Base-by-base conservation (phyloP, 371 early-diverging fungal species). In the Apophysomyces trapeziformis region DNA sequence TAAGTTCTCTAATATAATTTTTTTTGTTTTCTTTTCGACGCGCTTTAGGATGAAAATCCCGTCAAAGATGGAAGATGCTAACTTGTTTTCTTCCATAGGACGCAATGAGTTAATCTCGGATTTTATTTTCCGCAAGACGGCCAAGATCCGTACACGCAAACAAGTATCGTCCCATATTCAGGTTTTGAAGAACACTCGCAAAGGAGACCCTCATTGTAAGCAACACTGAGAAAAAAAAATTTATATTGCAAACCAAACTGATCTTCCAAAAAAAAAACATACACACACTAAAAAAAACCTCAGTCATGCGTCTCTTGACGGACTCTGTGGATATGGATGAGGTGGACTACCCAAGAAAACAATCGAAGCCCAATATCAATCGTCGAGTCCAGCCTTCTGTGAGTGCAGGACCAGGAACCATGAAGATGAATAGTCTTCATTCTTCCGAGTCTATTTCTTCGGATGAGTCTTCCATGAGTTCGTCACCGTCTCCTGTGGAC, bases 141-240 rank as follows among this genome's bases (percentile, higher is more conserved):
- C 77, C 54, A 87, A 87, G 46, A 77, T 82, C 36, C 82, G 92
- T 8, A 86, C 92, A 38, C 82, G 91, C 57, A 92, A 92, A 72
- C 92, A 92, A 71, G 92, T 92, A 2, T 92, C 92, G 1, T 92
- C 91, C 6, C 92, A 92, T 63, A 89, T 92, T 47, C 92, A 92
- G 71, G 92, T 92, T 14, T 77, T 91, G 68, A 90, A 89, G 63
- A 90, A 92, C 63, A 89, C 89, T 0, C 80, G 90, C 68, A 90
- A 89, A 70, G 80, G 83, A 32, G 88, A 88, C 39, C 76, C 80
- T 36, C 80, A 83, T 7, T 87, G 87, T 85, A 84, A 75, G 82
- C 32, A 26, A 26, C 32, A 68, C 5, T 8, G n/a, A 56, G 18
- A n/a, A 35, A 38, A 26, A 26, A 54, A 50, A 21, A 7, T 5